These are phyloP conservation scores for Scleroderma citrinum DNA, from an alignment of 768 basidiomycete genomes.

Conservation along the genomic window DNA sequence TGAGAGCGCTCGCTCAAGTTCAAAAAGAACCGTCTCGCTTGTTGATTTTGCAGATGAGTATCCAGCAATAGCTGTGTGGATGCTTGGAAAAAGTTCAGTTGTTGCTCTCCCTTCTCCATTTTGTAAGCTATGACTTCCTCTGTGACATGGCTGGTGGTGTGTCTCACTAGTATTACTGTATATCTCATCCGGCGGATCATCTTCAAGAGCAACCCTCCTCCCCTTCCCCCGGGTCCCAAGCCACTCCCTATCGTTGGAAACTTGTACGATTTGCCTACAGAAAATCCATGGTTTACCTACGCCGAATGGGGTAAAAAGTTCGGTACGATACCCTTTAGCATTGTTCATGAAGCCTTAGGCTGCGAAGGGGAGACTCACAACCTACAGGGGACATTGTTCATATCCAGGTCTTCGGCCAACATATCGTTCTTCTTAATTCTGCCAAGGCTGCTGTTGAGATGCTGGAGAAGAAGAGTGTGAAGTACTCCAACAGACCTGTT, in stretches of 20 bases:
- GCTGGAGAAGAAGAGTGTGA: constrained; percentile 43
- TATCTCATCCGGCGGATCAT: background rate
- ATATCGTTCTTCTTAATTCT: constrained; percentile 32
- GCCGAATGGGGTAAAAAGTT: constrained; percentile 14
- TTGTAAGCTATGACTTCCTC: background rate
- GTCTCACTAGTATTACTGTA: background rate
- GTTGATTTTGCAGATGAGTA: too few species aligned
- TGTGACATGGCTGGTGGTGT: background rate
- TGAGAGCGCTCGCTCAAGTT: too few species aligned
- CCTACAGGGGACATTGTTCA: constrained; percentile 25
- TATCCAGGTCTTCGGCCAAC: constrained; percentile 23
- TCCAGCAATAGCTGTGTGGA: too few species aligned
- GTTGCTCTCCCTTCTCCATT: too few species aligned
- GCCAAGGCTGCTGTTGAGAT: constrained; percentile 38
- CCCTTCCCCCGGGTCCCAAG: constrained; percentile 26
- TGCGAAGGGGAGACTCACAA: background rate
- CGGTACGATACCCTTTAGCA: background rate
- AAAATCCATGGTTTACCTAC: constrained; percentile 19
- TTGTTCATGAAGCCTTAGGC: background rate
- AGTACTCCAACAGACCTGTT: constrained; percentile 33
- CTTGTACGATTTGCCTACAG: constrained; percentile 15
- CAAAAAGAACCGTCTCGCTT: too few species aligned
- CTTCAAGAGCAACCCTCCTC: background rate
- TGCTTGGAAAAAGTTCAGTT: too few species aligned
- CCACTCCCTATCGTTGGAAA: constrained; percentile 22